These are phyloP conservation scores for Osmanthus fragrans DNA, from an alignment of 257 asterid species.

Conservation along the genomic window DNA sequence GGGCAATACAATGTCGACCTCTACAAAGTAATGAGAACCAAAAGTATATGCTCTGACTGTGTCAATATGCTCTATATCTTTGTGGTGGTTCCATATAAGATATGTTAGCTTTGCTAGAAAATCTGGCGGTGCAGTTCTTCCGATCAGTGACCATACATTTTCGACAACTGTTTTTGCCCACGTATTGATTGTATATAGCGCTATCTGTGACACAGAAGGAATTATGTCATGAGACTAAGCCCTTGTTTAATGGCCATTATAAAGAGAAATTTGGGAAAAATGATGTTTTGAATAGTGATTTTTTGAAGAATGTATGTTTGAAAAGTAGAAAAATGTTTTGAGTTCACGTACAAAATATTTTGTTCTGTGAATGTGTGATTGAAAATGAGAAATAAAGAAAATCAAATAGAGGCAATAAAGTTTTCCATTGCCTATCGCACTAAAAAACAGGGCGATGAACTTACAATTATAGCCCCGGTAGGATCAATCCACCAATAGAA, in stretches of 20 bases:
- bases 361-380: too few species aligned
- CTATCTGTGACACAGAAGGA: conserved; percentile 52
- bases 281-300: too few species aligned
- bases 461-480: conserved; percentile 78
- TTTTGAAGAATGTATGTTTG: too few species aligned
- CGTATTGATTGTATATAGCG: conserved; percentile 77
- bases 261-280: too few species aligned
- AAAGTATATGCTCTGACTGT: conserved; percentile 87
- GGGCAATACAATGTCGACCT: conserved; percentile 83
- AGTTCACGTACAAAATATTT: too few species aligned
- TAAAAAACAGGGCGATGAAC: conserved; percentile 24
- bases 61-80: conserved; percentile 74
- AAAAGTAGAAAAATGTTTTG: too few species aligned
- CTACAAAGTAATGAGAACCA: conserved; percentile 90
- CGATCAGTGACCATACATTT: conserved; percentile 77
- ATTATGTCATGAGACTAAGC: background rate
- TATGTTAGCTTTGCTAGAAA: conserved; percentile 74
- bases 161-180: conserved; percentile 91
- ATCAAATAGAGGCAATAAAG: background rate
- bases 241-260: too few species aligned
- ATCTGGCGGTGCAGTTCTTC: conserved; percentile 96
- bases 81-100: conserved; percentile 85
- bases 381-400: too few species aligned
- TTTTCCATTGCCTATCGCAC: background rate
- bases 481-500: conserved; percentile 97